Base-by-base conservation (phyloP, 352 stramenopile species). In the Pythium sukuiense region DNA sequence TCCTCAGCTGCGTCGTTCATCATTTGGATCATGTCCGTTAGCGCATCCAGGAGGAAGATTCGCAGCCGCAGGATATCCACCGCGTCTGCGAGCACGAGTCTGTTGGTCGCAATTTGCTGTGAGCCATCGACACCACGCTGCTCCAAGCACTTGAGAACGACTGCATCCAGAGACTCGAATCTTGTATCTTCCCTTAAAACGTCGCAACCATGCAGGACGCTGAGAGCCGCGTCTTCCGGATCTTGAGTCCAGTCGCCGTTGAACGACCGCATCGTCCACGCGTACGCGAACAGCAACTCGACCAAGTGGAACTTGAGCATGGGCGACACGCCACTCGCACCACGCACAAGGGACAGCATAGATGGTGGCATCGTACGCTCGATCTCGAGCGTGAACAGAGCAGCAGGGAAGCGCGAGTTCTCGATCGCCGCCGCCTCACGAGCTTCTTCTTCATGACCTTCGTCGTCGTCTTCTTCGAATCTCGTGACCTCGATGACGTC, bases 171-270 rank as follows among this genome's bases (percentile, higher is more conserved):
- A 2, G 76, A 80, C 33, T 80, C 63, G 45, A 82, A 89, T 2
- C 76, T 72, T 3, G 79, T 71, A 46, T 88, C 76, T 1, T 65
- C 67, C 45, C 71, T 72, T 16, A 93, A 70, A 26, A 93, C 85
- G 27, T 61, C 46, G 30, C 77, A 82, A 7, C 81, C 33, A 45
- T 85, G 71, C 50, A 93, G 63, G 24, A 92, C 49, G 43, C 72
- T 59, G 3, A 77, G 48, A 18, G 74, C 66, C 0, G 84, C 86
- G 20, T 91, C 81, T 45, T 61, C 53, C 11, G 72, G 59, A 63
- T 90, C 85, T 72, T 90, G 74, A 12, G 52, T 54, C 73, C 85
- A 92, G 63, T 95, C 86, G 20, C 86, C 86, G 26, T 95, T 95
- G 72, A 89, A 95, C 41, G 55, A 72, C 12, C 86, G 80, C 72